phyloP scores from a whole-genome alignment of 768 basidiomycete genomes.

The Crucibulum laeve region DNA sequence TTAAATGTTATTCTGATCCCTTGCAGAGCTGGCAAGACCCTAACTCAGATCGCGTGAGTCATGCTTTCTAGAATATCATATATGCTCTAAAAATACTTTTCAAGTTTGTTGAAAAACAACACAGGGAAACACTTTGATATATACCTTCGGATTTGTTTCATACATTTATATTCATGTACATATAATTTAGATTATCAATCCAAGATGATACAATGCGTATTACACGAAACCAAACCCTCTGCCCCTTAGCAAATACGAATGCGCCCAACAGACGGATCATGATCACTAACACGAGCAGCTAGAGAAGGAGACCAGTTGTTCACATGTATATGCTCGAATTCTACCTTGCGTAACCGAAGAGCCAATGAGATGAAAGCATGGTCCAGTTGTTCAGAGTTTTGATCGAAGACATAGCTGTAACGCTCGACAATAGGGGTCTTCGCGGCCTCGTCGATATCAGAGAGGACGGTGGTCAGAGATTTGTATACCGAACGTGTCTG shows the following conservation, averaged over 20 bases:
- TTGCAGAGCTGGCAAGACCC: not conserved
- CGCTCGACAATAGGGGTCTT: constrained; percentile 43
- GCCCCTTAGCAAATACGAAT: constrained; percentile 40
- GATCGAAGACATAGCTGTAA: constrained; percentile 60
- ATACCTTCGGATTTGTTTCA: not conserved
- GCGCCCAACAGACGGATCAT: constrained; percentile 55
- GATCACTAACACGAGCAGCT: constrained; percentile 45
- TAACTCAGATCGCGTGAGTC: not conserved
- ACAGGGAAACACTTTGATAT: not conserved
- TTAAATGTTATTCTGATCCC: not conserved
- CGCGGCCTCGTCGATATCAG: constrained; percentile 49
- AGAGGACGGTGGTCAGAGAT: constrained; percentile 34
- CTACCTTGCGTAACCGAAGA: constrained; percentile 32
- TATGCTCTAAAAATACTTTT: not conserved
- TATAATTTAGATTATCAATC: not conserved
- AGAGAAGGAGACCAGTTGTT: constrained; percentile 50
- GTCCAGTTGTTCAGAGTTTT: constrained; percentile 56
- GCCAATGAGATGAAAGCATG: constrained; percentile 50
- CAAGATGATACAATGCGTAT: not conserved
- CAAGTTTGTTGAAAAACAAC: not conserved
- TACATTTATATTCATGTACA: not conserved
- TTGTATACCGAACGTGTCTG: constrained; percentile 49
- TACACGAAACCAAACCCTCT: not conserved
- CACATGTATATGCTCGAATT: constrained; percentile 57
- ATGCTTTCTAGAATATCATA: not conserved